These are phyloP conservation scores for Fraxinus nigra DNA, from an alignment of 305 asterid species.

Conservation along the genomic window DNA sequence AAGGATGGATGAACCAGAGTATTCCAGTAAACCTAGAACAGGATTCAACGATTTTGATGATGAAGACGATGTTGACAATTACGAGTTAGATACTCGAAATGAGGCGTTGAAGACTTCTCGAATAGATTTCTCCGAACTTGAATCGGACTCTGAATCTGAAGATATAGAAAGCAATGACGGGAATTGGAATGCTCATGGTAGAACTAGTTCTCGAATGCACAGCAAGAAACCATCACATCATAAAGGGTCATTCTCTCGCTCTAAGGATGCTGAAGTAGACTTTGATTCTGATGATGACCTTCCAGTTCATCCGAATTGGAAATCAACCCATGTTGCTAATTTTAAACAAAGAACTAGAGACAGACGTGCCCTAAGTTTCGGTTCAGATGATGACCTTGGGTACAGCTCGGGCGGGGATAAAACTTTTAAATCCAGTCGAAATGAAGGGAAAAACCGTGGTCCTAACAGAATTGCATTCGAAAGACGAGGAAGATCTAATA, in stretches of 20 bases:
- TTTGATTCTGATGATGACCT: constrained; percentile 79
- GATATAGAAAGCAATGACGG: constrained; percentile 40
- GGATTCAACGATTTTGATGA: constrained; percentile 95
- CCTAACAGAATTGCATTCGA: constrained; percentile 30
- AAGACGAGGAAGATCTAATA: constrained; percentile 37
- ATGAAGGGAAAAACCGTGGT: constrained; percentile 40
- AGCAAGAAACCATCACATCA: constrained; percentile 37
- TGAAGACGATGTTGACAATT: constrained; percentile 78
- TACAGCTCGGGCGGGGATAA: constrained; percentile 47
- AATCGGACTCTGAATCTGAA: constrained; percentile 64
- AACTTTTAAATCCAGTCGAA: constrained; percentile 31
- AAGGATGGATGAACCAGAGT: constrained; percentile 39
- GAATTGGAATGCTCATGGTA: constrained; percentile 31
- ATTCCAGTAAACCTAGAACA: constrained; percentile 38
- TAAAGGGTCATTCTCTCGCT: constrained; percentile 34
- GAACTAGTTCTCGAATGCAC: constrained; percentile 24
- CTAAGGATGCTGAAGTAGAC: constrained; percentile 54
- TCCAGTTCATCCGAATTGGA: constrained; percentile 70
- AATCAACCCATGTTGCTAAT: constrained; percentile 62
- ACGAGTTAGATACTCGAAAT: constrained; percentile 64
- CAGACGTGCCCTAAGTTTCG: constrained; percentile 42
- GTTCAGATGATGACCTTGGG: constrained; percentile 57
- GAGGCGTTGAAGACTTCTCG: constrained; percentile 46
- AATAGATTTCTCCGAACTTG: constrained; percentile 76
- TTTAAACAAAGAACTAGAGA: constrained; percentile 39